Conservation (phyloP, 768 basidiomycete species). For the Amanita molliuscula region DNA sequence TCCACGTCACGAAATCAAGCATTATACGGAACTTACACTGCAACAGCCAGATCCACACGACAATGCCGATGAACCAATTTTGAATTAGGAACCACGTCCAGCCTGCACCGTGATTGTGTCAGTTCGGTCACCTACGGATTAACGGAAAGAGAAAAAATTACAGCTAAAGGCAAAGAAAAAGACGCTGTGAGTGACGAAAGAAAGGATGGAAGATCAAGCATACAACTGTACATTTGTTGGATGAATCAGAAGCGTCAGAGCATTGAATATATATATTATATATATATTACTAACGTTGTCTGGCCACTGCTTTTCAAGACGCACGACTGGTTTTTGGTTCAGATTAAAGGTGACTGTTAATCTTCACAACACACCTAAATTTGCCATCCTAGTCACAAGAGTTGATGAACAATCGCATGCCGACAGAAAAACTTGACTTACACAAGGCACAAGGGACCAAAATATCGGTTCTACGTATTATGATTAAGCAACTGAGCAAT, state of each 20-base stretch:
- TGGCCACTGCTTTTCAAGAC: background rate
- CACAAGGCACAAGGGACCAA: conserved; percentile 17
- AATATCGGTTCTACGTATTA: conserved; percentile 22
- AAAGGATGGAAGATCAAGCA: background rate
- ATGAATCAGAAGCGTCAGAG: background rate
- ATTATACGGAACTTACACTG: conserved; percentile 14
- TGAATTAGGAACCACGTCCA: conserved; percentile 12
- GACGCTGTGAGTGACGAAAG: background rate
- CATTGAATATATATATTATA: no score
- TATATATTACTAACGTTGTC: background rate
- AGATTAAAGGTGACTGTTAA: no score
- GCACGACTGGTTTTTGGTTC: background rate
- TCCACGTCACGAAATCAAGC: background rate
- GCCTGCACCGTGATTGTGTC: conserved; percentile 9
- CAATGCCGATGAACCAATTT: conserved; percentile 12
- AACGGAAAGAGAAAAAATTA: background rate
- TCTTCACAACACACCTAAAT: background rate
- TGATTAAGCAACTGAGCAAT: background rate
- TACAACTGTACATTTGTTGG: conserved; percentile 2
- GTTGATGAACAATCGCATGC: background rate
- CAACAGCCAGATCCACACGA: conserved; percentile 16
- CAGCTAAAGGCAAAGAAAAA: background rate
- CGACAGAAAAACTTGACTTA: conserved; percentile 7
- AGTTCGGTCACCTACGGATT: background rate
- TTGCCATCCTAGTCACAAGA: background rate